Evolutionary conservation across 495 filamentous ascomycete genomes (phyloP).

Genomic region (Talaromyces stipitatus): DNA sequence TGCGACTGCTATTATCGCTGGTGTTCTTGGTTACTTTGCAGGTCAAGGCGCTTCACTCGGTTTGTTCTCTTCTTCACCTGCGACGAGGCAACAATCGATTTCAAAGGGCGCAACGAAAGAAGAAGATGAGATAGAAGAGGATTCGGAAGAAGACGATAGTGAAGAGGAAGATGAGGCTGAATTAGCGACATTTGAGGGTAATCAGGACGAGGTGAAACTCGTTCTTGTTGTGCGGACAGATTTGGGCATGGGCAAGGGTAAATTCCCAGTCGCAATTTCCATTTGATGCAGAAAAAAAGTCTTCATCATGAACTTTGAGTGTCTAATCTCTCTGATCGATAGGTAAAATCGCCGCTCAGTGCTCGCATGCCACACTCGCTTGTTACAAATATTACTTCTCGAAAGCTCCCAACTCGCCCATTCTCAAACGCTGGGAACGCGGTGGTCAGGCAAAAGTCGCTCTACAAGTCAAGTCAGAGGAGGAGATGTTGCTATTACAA

Average conservation of each 20-base stretch:
- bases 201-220: constrained; percentile 82
- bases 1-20: constrained; percentile 56
- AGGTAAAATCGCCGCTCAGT: constrained; percentile 98
- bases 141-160: constrained; percentile 24
- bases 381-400: constrained; percentile 80
- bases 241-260: constrained; percentile 94
- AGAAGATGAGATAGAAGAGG: constrained; percentile 12
- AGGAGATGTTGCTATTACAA: constrained; percentile 70
- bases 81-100: neutral
- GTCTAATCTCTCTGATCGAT: neutral
- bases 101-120: constrained; percentile 1
- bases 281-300: too few species aligned
- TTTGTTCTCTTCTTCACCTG: constrained; percentile 24
- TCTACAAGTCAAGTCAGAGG: constrained; percentile 72
- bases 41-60: constrained; percentile 43
- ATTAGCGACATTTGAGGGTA: constrained; percentile 37
- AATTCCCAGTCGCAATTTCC: constrained; percentile 10
- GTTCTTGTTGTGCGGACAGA: constrained; percentile 90
- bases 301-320: constrained; percentile 4
- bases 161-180: constrained; percentile 35
- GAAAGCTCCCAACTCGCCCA: constrained; percentile 46
- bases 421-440: constrained; percentile 81
- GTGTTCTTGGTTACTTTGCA: constrained; percentile 59
- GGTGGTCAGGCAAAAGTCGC: constrained; percentile 88
- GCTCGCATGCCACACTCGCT: constrained; percentile 89